Conservation (phyloP, 2,329 filamentous ascomycete species). For the Microsporum ferrugineum region DNA sequence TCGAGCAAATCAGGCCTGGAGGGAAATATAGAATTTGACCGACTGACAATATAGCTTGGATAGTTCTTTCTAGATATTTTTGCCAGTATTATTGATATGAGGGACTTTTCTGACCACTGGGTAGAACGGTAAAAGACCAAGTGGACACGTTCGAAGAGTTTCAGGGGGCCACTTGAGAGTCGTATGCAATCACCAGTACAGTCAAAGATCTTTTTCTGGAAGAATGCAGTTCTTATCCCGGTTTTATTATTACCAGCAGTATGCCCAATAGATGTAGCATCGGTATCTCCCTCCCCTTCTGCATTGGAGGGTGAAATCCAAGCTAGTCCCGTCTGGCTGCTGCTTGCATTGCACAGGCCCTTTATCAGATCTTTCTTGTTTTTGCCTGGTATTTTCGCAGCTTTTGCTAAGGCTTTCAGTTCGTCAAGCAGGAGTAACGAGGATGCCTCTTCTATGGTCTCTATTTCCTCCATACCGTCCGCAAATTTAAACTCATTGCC, state of each 20-base stretch:
- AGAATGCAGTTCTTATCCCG: slow-evolving; percentile 59
- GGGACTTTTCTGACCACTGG: slow-evolving; percentile 93
- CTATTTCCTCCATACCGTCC: slow-evolving; percentile 65
- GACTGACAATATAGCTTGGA: slow-evolving; percentile 77
- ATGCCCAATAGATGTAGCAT: slow-evolving; percentile 33
- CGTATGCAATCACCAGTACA: slow-evolving; percentile 75
- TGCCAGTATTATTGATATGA: slow-evolving; percentile 87
- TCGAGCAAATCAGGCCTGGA: slow-evolving; percentile 67
- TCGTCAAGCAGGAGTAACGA: slow-evolving; percentile 76
- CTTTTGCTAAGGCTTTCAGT: slow-evolving; percentile 70
- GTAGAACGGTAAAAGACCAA: slow-evolving; percentile 92
- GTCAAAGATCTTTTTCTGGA: slow-evolving; percentile 62
- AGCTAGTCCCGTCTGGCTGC: slow-evolving; percentile 62
- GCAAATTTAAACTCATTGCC: slow-evolving; percentile 61
- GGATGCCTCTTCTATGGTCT: slow-evolving; percentile 69
- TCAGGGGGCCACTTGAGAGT: slow-evolving; percentile 59
- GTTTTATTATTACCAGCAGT: slow-evolving; percentile 21
- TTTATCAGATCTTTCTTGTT: slow-evolving; percentile 71
- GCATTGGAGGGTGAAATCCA: slow-evolving; percentile 45
- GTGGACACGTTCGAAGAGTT: slow-evolving; percentile 86
- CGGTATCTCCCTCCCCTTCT: slow-evolving; percentile 51
- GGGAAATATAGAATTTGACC: slow-evolving; percentile 78
- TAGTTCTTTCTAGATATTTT: slow-evolving; percentile 83
- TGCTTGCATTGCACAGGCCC: slow-evolving; percentile 62
- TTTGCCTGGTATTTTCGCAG: slow-evolving; percentile 75